Evolutionary conservation across 257 asterid genomes (phyloP), one percentile per base, ranked within the genome.

Genomic region (Buddleja alternifolia): DNA sequence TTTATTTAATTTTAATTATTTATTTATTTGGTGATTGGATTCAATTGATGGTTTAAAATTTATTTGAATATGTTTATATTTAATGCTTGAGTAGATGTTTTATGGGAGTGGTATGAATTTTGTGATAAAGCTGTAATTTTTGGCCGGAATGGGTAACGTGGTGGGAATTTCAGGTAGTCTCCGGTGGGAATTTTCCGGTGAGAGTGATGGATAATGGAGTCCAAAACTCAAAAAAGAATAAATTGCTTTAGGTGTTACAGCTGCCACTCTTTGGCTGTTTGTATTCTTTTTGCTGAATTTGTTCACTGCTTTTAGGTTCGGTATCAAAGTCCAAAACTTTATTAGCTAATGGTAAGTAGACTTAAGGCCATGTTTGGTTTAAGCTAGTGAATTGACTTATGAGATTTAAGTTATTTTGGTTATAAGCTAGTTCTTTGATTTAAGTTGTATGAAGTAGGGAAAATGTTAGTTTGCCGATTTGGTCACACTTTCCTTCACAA

Each of bases 171-270:
- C 15, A 48, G 68, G 45, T 70, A 16, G 58, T 54, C 6, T 3
- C 62, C 39, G 15, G 54, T 32, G 63, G n/a, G n/a, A 71, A 21
- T 67, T 67, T 47, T 50, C 55, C 12, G 68, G 68, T n/a, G 76
- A 66, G 47, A 56, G 66, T 32, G 73, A 67, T 67, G 66, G 50
- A 1, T 44, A n/a, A 36, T 19, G 47, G 68, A 66, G 83, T 78
- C 73, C 10, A 60, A 29, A 29, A 2, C 5, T 2, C 2, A 29
- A 5, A 29, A 48, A 54, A 60, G 77, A 73, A 65, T 75, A 74
- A 29, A 52, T 51, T 72, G 77, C 75, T 52, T 60, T 72, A 58
- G 62, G 65, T 63, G 55, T 53, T 69, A 81, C 83, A 78, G 81
- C 81, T 77, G 85, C 75, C 62, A 63, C 51, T 40, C 60, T 40